Evolutionary conservation across 805 yeast species (phyloP).

Genomic region (Hanseniaspora valbyensis): DNA sequence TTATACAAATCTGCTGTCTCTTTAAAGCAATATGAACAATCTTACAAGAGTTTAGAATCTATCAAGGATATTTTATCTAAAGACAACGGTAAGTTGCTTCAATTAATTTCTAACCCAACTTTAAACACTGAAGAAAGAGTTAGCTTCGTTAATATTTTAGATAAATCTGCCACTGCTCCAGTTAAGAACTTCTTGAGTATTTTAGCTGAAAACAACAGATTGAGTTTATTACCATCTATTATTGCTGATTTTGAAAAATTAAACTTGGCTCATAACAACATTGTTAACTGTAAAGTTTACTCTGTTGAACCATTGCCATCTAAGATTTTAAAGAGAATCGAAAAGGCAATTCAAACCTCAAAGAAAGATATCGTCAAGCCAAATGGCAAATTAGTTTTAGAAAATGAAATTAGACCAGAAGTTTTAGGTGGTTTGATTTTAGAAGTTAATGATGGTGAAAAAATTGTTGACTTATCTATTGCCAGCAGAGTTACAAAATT

Average conservation of each 20-base stretch:
- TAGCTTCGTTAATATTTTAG: constrained; percentile 52
- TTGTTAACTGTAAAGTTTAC: constrained; percentile 86
- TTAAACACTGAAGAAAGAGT: constrained; percentile 65
- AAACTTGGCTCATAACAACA: constrained; percentile 80
- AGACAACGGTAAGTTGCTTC: constrained; percentile 52
- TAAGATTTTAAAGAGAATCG: constrained; percentile 65
- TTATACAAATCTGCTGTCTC: constrained; percentile 84
- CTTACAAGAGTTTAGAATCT: constrained; percentile 52
- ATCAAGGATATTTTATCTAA: constrained; percentile 42
- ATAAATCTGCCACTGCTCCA: constrained; percentile 28
- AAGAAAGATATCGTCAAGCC: constrained; percentile 54
- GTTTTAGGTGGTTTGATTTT: constrained; percentile 92
- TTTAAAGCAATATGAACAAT: constrained; percentile 61
- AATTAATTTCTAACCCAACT: constrained; percentile 70
- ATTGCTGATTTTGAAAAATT: constrained; percentile 62
- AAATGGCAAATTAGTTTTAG: constrained; percentile 74
- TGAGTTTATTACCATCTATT: constrained; percentile 54
- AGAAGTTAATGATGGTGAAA: constrained; percentile 72
- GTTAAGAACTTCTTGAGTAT: constrained; percentile 72
- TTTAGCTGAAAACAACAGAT: constrained; percentile 89
- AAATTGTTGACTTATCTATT: constrained; percentile 87
- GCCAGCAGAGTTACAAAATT: constrained; percentile 74
- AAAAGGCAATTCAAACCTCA: constrained; percentile 66
- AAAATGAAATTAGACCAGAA: constrained; percentile 76
- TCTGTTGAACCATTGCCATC: constrained; percentile 77